Evolutionary conservation across 2,329 filamentous ascomycete species (phyloP), one percentile per base, ranked within the genome.

Genomic region (Akanthomyces uredinophilus): DNA sequence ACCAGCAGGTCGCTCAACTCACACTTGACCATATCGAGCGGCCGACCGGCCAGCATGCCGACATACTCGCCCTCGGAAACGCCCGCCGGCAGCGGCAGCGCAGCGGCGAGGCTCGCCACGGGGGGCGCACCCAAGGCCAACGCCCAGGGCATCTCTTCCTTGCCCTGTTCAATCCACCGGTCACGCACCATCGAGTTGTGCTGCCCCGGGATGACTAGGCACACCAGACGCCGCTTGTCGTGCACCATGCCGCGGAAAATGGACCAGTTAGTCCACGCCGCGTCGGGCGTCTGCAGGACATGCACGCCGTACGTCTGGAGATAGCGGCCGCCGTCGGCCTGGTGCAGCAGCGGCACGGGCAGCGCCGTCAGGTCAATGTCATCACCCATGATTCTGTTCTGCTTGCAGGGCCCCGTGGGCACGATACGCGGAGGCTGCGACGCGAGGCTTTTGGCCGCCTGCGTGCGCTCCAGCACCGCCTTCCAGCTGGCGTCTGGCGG

Each of bases 251-350:
- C 78, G 0, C 77, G 70, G 14, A 71, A 70, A 51, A 79, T 78
- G 1, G 75, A 77, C 77, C 77, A 79, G 62, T 79, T 79, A 0
- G 77, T 80, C 80, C 80, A 83, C 13, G 68, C 70, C 2, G 72
- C 73, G 63, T 79, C 76, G 0, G 80, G 78, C 0, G 75, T 72
- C 63, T 78, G 76, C 0, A 82, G 66, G 11, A 82, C 68, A 55
- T 82, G 75, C 69, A 83, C 79, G 2, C 80, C 81, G 59, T 77
- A 79, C 0, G 80, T 83, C 63, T 81, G 79, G 24, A 83, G 68
- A 61, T 82, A 83, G 59, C 77, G 79, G 0, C 80, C 81, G 0
- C 80, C 80, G 61, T 83, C 80, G 0, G 68, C 66, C 62, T 77
- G 61, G 66, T 82, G 78, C 0, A 82, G 68, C 14, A 74, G 55